Conservation (phyloP, 768 basidiomycete genomes). For the Chalciporus piperatus region DNA sequence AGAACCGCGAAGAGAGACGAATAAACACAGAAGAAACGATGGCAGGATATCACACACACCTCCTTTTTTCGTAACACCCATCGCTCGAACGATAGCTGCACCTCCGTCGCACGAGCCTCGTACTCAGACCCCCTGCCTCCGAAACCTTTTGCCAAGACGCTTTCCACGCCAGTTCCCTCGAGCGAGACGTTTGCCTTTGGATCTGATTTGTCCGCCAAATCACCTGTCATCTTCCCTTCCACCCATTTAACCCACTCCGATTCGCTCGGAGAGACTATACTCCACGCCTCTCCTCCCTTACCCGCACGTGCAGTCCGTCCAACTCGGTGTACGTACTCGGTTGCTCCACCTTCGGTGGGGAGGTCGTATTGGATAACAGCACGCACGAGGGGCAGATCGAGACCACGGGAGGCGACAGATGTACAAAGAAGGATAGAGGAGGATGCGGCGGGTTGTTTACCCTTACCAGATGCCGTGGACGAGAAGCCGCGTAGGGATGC, state of each 20-base stretch:
- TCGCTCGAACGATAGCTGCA: conserved; percentile 90
- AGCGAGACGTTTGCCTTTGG: conserved; percentile 48
- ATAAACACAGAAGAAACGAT: not conserved
- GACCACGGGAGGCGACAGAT: conserved; percentile 96
- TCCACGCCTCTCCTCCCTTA: conserved; percentile 94
- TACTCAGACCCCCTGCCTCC: conserved; percentile 80
- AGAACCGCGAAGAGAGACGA: not conserved
- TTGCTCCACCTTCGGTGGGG: conserved; percentile 94
- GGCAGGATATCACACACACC: conserved; percentile 43
- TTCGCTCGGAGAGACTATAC: conserved; percentile 85
- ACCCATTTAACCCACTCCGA: conserved; percentile 90
- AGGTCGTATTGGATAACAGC: conserved; percentile 96
- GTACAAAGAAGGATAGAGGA: conserved; percentile 89
- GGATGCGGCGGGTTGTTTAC: conserved; percentile 28
- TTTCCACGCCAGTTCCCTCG: conserved; percentile 61
- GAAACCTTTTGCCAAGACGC: conserved; percentile 75
- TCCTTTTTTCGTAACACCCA: conserved; percentile 80
- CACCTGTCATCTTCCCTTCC: conserved; percentile 72
- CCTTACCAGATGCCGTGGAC: conserved; percentile 33
- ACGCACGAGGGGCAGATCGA: conserved; percentile 91
- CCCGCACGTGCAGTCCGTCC: conserved; percentile 97
- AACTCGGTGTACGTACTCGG: conserved; percentile 95
- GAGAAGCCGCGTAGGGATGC: conserved; percentile 84
- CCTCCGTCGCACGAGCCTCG: conserved; percentile 90
- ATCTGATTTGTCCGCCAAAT: conserved; percentile 28